Conservation (phyloP, 2,329 filamentous ascomycete genomes). For the Xylariaceae sp. region DNA sequence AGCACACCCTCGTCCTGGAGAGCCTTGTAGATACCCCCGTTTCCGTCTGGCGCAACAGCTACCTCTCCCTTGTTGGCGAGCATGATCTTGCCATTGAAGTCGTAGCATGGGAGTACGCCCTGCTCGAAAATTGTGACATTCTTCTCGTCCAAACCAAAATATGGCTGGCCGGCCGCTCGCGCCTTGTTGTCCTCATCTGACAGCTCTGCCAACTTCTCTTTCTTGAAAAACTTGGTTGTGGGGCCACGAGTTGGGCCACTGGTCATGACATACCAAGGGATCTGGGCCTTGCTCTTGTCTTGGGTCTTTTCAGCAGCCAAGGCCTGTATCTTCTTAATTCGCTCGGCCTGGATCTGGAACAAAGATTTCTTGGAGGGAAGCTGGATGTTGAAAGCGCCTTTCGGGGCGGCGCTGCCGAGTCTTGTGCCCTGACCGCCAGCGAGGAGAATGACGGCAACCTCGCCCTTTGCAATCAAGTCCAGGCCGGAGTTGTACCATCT, state of each 20-base stretch:
- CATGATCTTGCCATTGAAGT: conserved; percentile 95
- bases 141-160: conserved; percentile 82
- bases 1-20: conserved; percentile 65
- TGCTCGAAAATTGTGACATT: conserved; percentile 96
- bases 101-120: conserved; percentile 93
- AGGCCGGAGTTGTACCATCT: conserved; percentile 82
- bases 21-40: conserved; percentile 94
- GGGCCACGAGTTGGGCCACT: conserved; percentile 88
- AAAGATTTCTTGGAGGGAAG: conserved; percentile 89
- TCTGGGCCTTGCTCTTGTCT: conserved; percentile 55
- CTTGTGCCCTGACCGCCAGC: conserved; percentile 95
- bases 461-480: conserved; percentile 73
- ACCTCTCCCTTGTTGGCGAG: conserved; percentile 87
- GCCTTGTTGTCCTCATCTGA: conserved; percentile 62
- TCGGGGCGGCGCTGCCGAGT: conserved; percentile 89
- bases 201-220: conserved; percentile 29
- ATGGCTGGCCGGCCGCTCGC: conserved; percentile 40
- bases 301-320: conserved; percentile 71
- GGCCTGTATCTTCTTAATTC: conserved; percentile 81
- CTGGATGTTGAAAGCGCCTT: conserved; percentile 96
- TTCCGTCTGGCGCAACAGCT: conserved; percentile 93
- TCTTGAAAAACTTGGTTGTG: conserved; percentile 84
- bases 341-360: conserved; percentile 96
- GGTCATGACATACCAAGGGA: conserved; percentile 99
- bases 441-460: conserved; percentile 88